A percentile compares a stretch with the other conserved stretches of the same genome.
These are phyloP conservation scores for Clarkia xantiana DNA, from an alignment of 345 rosid genomes.

Conservation along the genomic window DNA sequence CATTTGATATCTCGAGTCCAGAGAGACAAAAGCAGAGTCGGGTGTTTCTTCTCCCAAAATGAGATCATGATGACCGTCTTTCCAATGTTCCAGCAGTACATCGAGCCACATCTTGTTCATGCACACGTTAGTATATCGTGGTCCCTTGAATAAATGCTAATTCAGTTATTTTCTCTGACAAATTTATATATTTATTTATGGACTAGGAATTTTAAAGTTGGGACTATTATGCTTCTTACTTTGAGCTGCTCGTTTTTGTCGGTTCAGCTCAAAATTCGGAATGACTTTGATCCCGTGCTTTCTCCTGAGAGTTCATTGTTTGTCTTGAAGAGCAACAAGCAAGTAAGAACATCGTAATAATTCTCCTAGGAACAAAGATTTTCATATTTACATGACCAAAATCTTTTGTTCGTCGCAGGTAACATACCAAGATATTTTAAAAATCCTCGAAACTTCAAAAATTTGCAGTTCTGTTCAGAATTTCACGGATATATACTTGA, in stretches of 20 bases:
- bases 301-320: conserved; percentile 99
- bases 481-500: conserved; percentile 76
- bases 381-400: conserved; percentile 1
- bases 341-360: conserved; percentile 29
- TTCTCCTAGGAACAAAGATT: conserved; percentile 9
- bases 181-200: no score
- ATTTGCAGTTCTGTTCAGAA: conserved; percentile 89
- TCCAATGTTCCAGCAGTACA: conserved; percentile 97
- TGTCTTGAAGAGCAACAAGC: conserved; percentile 86
- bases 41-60: conserved; percentile 85
- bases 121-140: conserved; percentile 72
- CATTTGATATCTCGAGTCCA: conserved; percentile 97
- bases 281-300: conserved; percentile 99
- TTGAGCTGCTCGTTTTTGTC: conserved; percentile 6
- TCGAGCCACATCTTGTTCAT: conserved; percentile 98
- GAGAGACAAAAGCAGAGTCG: conserved; percentile 88
- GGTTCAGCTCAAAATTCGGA: conserved; percentile 88
- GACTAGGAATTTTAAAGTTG: no score
- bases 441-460: conserved; percentile 67
- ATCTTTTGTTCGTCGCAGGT: conserved; percentile 33
- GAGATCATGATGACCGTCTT: conserved; percentile 97
- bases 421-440: conserved; percentile 68
- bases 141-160: no score
- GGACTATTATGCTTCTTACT: background rate
- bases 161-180: no score